Conservation (phyloP, 495 filamentous ascomycete species). For the Penicillium coprophilum region DNA sequence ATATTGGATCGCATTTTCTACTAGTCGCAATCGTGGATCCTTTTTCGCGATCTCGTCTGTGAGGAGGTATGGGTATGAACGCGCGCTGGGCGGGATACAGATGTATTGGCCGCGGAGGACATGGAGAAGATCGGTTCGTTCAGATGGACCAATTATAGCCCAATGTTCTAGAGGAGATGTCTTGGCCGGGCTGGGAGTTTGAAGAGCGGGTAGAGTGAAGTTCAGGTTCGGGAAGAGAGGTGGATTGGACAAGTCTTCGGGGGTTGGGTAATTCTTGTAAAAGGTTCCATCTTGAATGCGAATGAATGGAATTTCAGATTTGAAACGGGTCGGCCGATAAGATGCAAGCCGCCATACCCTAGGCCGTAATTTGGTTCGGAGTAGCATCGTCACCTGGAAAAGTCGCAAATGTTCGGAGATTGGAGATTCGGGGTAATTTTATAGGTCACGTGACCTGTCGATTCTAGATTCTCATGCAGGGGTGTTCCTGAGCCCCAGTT, state of each 20-base stretch:
- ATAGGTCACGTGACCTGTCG: neutral
- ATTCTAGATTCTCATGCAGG: neutral
- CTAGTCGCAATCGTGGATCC: conserved; percentile 54
- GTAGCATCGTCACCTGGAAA: conserved; percentile 14
- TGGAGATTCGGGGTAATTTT: conserved; percentile 8
- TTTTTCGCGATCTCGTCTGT: conserved; percentile 57
- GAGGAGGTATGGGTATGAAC: conserved; percentile 73
- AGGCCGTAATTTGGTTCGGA: conserved; percentile 17
- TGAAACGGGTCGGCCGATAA: conserved; percentile 8
- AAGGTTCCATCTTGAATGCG: conserved; percentile 74
- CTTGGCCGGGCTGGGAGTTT: conserved; percentile 14
- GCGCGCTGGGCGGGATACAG: conserved; percentile 67
- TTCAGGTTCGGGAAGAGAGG: conserved; percentile 66
- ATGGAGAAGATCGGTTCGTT: conserved; percentile 75
- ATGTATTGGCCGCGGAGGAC: conserved; percentile 72
- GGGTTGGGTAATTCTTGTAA: conserved; percentile 71
- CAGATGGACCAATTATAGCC: conserved; percentile 70
- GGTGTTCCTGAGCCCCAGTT: neutral
- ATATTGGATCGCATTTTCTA: conserved; percentile 69
- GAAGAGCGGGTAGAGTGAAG: conserved; percentile 60
- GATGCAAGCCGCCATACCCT: conserved; percentile 7
- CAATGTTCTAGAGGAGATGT: conserved; percentile 53
- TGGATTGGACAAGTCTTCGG: conserved; percentile 43
- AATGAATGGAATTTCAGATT: conserved; percentile 57
- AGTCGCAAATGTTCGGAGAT: neutral